Percentiles rank a stretch among this genome's conserved stretches.
Conservation (phyloP, 1,139 yeast species). For the Scheffersomyces illinoinensis region DNA sequence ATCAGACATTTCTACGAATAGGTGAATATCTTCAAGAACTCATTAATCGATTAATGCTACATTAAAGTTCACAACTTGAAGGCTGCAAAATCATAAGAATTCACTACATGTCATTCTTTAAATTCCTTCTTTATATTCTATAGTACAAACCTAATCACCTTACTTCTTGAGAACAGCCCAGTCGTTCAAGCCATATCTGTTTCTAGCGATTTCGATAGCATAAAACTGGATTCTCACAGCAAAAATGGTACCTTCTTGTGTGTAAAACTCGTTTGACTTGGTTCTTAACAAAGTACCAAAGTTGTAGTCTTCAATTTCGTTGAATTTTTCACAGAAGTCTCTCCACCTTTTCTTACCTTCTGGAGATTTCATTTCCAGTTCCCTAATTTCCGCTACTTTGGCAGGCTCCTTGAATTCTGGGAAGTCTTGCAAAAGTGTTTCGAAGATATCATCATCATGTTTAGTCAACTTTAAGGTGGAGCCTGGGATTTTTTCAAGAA, state of each 20-base stretch:
- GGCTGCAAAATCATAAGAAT: not conserved
- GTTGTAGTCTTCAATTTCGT: slow-evolving; percentile 85
- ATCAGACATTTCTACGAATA: too few relatives aligned
- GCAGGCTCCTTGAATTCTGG: slow-evolving; percentile 76
- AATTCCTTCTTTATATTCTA: not conserved
- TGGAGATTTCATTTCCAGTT: slow-evolving; percentile 79
- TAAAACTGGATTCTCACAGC: slow-evolving; percentile 92
- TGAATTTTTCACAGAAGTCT: slow-evolving; percentile 78
- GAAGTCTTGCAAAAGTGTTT: slow-evolving; percentile 66
- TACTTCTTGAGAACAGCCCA: slow-evolving; percentile 54
- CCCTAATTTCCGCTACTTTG: slow-evolving; percentile 59
- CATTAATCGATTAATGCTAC: not conserved
- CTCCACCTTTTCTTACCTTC: slow-evolving; percentile 92
- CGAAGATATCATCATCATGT: slow-evolving; percentile 80
- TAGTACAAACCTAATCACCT: not conserved
- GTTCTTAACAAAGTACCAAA: slow-evolving; percentile 91
- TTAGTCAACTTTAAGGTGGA: slow-evolving; percentile 75
- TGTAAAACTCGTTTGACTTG: slow-evolving; percentile 70
- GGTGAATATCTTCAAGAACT: too few relatives aligned
- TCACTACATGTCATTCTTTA: not conserved
- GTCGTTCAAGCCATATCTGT: slow-evolving; percentile 86
- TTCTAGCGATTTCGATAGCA: slow-evolving; percentile 93
- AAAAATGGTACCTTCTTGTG: slow-evolving; percentile 82
- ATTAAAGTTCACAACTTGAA: not conserved
- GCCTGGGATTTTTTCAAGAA: slow-evolving; percentile 74